Evolutionary conservation across 1,139 yeast genomes (phyloP).

Genomic region (Magnusiomyces magnusii): DNA sequence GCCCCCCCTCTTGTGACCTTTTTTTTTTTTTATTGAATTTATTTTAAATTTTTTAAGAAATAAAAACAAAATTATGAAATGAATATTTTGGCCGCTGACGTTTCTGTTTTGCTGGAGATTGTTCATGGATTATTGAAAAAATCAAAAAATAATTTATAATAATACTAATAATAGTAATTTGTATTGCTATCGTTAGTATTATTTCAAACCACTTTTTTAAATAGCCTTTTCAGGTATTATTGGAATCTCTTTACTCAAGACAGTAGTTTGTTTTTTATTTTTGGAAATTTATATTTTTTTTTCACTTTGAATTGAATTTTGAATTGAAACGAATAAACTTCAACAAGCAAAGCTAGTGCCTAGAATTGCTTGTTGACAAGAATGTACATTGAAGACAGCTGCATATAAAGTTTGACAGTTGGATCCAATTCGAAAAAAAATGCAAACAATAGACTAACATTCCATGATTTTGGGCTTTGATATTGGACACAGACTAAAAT

Average conservation of each 20-base stretch:
- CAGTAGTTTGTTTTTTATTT: neutral
- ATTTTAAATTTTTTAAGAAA: too few relatives aligned
- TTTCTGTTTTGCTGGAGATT: neutral
- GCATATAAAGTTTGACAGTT: neutral
- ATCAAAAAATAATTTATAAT: too few relatives aligned
- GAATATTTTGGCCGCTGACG: neutral
- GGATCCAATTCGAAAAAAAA: too few relatives aligned
- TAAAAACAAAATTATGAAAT: too few relatives aligned
- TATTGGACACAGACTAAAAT: too few relatives aligned
- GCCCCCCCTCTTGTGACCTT: neutral
- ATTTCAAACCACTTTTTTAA: too few relatives aligned
- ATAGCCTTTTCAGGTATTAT: neutral
- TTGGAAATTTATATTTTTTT: neutral
- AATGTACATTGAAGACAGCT: neutral
- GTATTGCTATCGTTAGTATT: too few relatives aligned
- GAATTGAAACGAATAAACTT: neutral
- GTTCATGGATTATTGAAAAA: neutral
- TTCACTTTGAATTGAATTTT: neutral
- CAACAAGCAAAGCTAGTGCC: neutral
- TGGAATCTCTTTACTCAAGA: neutral
- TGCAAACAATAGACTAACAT: too few relatives aligned
- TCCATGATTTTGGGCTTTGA: too few relatives aligned
- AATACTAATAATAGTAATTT: too few relatives aligned
- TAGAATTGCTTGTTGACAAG: neutral
- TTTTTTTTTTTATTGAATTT: too few relatives aligned